phyloP scores from a whole-genome alignment of 768 basidiomycete genomes.

The Dictyophora rubrovolvata region DNA sequence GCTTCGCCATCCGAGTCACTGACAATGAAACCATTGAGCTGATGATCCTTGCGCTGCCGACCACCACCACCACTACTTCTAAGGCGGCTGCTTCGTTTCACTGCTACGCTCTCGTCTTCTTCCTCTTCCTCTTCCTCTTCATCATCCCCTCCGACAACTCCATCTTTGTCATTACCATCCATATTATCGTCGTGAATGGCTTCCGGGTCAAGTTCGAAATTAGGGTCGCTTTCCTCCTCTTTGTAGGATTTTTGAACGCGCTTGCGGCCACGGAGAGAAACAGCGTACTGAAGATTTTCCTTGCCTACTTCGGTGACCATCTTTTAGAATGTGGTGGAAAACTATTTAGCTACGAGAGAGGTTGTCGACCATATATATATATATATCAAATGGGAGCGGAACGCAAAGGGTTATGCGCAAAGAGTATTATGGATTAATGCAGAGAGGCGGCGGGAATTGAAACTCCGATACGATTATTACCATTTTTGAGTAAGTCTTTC shows the following conservation, averaged over 20 bases:
- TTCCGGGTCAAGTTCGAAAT: neutral
- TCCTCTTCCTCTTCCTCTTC: conserved; percentile 20
- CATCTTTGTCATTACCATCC: neutral
- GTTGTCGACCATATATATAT: too few species aligned
- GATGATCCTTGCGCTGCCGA: conserved; percentile 9
- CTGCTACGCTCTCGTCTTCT: conserved; percentile 6
- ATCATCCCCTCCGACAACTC: conserved; percentile 2
- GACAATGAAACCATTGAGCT: conserved; percentile 28
- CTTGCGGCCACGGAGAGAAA: conserved; percentile 1
- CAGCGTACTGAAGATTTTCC: neutral
- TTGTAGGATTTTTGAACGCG: neutral
- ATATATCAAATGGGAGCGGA: too few species aligned
- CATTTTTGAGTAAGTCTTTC: too few species aligned
- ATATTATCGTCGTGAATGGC: neutral
- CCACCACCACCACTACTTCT: conserved; percentile 1
- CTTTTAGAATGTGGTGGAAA: neutral
- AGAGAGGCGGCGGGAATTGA: neutral
- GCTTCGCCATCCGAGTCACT: conserved; percentile 36
- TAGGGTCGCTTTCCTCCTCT: conserved; percentile 1
- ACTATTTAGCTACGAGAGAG: too few species aligned
- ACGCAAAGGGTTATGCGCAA: too few species aligned
- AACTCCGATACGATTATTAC: neutral
- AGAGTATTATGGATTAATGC: neutral
- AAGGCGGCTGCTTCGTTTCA: conserved; percentile 12
- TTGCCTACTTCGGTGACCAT: neutral